These are phyloP conservation scores for Phytophthora litchii DNA, from an alignment of 352 stramenopile species.

Conservation along the genomic window DNA sequence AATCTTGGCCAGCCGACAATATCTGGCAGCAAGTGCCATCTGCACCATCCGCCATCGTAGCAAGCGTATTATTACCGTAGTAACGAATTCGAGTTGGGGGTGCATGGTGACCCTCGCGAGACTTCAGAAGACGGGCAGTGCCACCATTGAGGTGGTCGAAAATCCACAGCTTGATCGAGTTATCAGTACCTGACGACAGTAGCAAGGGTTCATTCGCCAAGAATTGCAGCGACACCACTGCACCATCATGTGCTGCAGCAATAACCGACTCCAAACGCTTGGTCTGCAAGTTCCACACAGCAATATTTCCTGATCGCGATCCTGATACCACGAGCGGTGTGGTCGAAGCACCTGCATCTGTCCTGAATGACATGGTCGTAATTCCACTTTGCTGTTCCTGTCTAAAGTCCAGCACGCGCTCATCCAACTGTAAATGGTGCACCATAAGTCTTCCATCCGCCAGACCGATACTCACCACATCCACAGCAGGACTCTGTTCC, in stretches of 20 bases:
- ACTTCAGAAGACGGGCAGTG: slow-evolving; percentile 89
- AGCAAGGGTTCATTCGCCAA: slow-evolving; percentile 89
- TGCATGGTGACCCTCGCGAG: slow-evolving; percentile 82
- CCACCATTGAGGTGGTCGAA: slow-evolving; percentile 89
- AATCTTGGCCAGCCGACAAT: slow-evolving; percentile 89
- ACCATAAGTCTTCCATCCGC: slow-evolving; percentile 82
- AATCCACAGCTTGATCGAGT: slow-evolving; percentile 94
- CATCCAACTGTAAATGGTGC: slow-evolving; percentile 88
- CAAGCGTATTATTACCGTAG: slow-evolving; percentile 91
- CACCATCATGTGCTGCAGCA: slow-evolving; percentile 73
- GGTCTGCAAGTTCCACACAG: slow-evolving; percentile 92
- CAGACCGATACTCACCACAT: slow-evolving; percentile 90
- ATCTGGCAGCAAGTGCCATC: slow-evolving; percentile 91
- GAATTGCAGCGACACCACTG: slow-evolving; percentile 80
- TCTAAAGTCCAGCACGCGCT: slow-evolving; percentile 78
- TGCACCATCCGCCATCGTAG: slow-evolving; percentile 81
- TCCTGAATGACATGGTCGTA: slow-evolving; percentile 90
- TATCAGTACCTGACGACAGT: slow-evolving; percentile 88
- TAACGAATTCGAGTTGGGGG: slow-evolving; percentile 89
- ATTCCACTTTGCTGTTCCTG: slow-evolving; percentile 82
- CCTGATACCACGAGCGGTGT: slow-evolving; percentile 70
- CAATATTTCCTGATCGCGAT: slow-evolving; percentile 80
- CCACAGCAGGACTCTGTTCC: slow-evolving; percentile 88
- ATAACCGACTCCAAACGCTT: slow-evolving; percentile 88
- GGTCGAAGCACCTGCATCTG: slow-evolving; percentile 64